These are phyloP conservation scores for Picochlorum sp. DNA, from an alignment of 139 green algal species.

Conservation along the genomic window DNA sequence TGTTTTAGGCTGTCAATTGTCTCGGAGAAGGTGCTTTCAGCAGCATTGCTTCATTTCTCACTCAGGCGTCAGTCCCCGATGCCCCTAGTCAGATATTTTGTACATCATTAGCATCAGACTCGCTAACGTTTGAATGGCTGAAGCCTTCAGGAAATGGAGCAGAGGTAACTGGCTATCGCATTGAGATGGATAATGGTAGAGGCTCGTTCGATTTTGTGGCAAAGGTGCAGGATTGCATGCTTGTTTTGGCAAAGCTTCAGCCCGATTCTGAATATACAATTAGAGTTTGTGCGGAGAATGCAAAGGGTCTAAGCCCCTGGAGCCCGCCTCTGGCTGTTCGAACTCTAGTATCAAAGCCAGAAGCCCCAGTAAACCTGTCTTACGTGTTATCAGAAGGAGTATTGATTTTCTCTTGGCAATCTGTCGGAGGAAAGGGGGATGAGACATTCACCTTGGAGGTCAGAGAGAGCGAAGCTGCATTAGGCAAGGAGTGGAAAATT, in stretches of 20 bases:
- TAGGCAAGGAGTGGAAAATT: too few species aligned
- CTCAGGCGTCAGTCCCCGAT: constrained; percentile 50
- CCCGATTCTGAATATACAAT: constrained; percentile 52
- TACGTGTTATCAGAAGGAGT: neutral
- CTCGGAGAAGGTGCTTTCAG: constrained; percentile 48
- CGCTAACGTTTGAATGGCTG: constrained; percentile 32
- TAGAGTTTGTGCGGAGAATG: constrained; percentile 57
- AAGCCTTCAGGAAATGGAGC: constrained; percentile 42
- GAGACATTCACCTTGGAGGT: too few species aligned
- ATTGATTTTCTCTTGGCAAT: neutral
- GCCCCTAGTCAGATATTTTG: constrained; percentile 25
- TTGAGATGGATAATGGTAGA: constrained; percentile 56
- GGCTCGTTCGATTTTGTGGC: constrained; percentile 29
- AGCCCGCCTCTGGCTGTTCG: neutral
- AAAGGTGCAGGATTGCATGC: constrained; percentile 13
- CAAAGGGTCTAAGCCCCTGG: neutral
- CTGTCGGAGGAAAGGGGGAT: neutral
- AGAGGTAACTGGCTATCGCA: constrained; percentile 41
- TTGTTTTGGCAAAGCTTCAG: constrained; percentile 25
- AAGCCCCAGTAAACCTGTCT: constrained; percentile 17
- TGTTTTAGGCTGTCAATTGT: constrained; percentile 21
- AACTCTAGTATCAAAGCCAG: neutral
- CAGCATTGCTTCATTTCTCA: constrained; percentile 38
- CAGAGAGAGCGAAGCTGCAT: too few species aligned
- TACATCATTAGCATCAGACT: neutral